A percentile compares a stretch with the other conserved stretches of the same genome.
These are phyloP conservation scores for Starmerella powellii DNA, from an alignment of 805 yeast species.

Conservation along the genomic window DNA sequence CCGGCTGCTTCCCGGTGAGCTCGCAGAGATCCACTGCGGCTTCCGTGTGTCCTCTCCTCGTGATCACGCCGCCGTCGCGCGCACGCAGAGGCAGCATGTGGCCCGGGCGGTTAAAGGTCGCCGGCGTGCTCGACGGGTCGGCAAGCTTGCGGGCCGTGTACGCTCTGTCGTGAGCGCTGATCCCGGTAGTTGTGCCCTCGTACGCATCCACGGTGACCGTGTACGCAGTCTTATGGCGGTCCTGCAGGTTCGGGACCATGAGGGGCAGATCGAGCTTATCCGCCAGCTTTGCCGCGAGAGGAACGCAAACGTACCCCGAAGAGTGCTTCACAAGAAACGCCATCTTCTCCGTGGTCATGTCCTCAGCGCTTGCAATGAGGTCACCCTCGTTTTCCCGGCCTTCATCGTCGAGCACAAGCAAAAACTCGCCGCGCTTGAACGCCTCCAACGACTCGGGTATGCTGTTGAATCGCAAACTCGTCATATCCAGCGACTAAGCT, in stretches of 20 bases:
- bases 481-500: not conserved
- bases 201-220: constrained; percentile 80
- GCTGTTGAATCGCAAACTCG: constrained; percentile 33
- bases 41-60: constrained; percentile 92
- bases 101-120: constrained; percentile 80
- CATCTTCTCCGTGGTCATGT: constrained; percentile 70
- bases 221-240: constrained; percentile 94
- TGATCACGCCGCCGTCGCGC: constrained; percentile 64
- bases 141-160: constrained; percentile 67
- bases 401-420: constrained; percentile 95
- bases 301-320: constrained; percentile 87
- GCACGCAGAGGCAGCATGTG: constrained; percentile 91
- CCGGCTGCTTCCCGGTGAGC: constrained; percentile 69
- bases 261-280: constrained; percentile 68
- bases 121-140: constrained; percentile 41
- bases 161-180: constrained; percentile 88
- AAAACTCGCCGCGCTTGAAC: constrained; percentile 62
- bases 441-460: constrained; percentile 65
- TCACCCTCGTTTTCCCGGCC: constrained; percentile 96
- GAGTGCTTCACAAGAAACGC: constrained; percentile 73
- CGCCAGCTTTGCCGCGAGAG: constrained; percentile 65
- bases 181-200: constrained; percentile 92
- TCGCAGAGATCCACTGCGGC: constrained; percentile 83
- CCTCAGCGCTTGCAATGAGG: constrained; percentile 81
- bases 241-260: constrained; percentile 53